A percentile compares a stretch with the other conserved stretches of the same genome.
phyloP scores from a whole-genome alignment of 2,329 filamentous ascomycete genomes.

The Fusarium neocosmosporiellum region DNA sequence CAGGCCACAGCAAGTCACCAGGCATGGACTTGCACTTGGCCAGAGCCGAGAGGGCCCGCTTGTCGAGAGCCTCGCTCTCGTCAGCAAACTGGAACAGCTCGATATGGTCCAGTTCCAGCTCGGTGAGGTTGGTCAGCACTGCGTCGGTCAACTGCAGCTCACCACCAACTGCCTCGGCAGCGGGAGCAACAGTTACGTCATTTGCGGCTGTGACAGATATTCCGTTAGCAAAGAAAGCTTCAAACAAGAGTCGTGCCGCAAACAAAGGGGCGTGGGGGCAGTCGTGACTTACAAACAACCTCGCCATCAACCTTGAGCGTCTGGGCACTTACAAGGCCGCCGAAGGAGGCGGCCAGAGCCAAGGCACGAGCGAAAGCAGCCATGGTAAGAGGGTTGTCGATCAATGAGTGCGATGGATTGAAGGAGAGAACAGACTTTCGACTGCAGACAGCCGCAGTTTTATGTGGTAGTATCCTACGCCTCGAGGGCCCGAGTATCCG shows the following conservation, averaged over 20 bases:
- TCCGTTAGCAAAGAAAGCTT: neutral
- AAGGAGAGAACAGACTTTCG: neutral
- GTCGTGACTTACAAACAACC: constrained; percentile 32
- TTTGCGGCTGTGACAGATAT: constrained; percentile 29
- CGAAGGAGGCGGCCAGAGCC: constrained; percentile 13
- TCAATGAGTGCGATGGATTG: constrained; percentile 5
- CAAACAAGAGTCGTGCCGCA: neutral
- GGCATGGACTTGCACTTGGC: constrained; percentile 47
- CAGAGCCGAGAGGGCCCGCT: constrained; percentile 14
- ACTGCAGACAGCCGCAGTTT: constrained; percentile 13
- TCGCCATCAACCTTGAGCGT: constrained; percentile 37
- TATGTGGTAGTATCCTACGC: constrained; percentile 7
- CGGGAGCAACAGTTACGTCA: constrained; percentile 36
- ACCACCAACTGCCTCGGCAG: constrained; percentile 19
- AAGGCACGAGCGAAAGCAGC: constrained; percentile 20
- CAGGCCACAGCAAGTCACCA: constrained; percentile 46
- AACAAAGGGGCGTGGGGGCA: neutral
- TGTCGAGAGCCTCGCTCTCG: constrained; percentile 24
- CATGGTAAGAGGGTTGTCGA: constrained; percentile 14
- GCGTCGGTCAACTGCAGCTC: constrained; percentile 47
- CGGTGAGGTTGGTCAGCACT: constrained; percentile 46
- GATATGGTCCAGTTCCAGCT: constrained; percentile 42
- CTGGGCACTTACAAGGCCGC: constrained; percentile 31
- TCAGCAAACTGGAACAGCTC: constrained; percentile 47
- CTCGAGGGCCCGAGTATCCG: constrained; percentile 8